phyloP scores from a whole-genome alignment of 768 basidiomycete species.

The Rhizopogon vulgaris region DNA sequence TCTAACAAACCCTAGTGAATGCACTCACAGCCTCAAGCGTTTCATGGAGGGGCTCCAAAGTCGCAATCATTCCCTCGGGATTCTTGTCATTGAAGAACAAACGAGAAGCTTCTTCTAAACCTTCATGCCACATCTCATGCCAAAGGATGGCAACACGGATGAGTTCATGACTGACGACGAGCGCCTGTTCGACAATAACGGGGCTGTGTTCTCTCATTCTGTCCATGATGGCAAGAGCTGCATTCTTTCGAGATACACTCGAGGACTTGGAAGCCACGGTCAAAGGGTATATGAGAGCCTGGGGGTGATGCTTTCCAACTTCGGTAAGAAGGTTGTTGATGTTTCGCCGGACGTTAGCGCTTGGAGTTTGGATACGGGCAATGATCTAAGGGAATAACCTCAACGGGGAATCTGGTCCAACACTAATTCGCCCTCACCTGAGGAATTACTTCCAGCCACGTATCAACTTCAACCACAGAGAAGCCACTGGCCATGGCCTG shows the following conservation, averaged over 20 bases:
- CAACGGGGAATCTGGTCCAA: neutral
- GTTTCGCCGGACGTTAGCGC: slow-evolving; percentile 76
- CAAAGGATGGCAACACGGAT: slow-evolving; percentile 97
- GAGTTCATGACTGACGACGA: slow-evolving; percentile 86
- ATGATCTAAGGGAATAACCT: slow-evolving; percentile 62
- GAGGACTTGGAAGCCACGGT: slow-evolving; percentile 97
- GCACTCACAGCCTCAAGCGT: slow-evolving; percentile 76
- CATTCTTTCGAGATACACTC: slow-evolving; percentile 71
- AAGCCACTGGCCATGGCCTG: slow-evolving; percentile 86
- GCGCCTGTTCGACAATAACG: slow-evolving; percentile 79
- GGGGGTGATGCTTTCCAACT: slow-evolving; percentile 94
- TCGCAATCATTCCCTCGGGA: slow-evolving; percentile 93
- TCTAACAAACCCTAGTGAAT: neutral
- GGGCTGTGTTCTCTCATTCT: slow-evolving; percentile 91
- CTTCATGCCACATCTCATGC: slow-evolving; percentile 99
- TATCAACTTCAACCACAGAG: slow-evolving; percentile 87
- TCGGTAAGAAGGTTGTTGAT: slow-evolving; percentile 86
- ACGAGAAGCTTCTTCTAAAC: slow-evolving; percentile 93
- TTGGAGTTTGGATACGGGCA: slow-evolving; percentile 95
- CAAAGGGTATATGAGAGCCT: slow-evolving; percentile 92
- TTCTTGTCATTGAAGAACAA: slow-evolving; percentile 97
- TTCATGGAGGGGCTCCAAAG: slow-evolving; percentile 87
- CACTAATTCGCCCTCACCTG: slow-evolving; percentile 50
- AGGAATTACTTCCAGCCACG: slow-evolving; percentile 98
- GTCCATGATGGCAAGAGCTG: slow-evolving; percentile 83